Percentiles rank a stretch among this genome's conserved stretches.
These are phyloP conservation scores for Diaporthe citri DNA, from an alignment of 2,329 filamentous ascomycete species.

Conservation along the genomic window DNA sequence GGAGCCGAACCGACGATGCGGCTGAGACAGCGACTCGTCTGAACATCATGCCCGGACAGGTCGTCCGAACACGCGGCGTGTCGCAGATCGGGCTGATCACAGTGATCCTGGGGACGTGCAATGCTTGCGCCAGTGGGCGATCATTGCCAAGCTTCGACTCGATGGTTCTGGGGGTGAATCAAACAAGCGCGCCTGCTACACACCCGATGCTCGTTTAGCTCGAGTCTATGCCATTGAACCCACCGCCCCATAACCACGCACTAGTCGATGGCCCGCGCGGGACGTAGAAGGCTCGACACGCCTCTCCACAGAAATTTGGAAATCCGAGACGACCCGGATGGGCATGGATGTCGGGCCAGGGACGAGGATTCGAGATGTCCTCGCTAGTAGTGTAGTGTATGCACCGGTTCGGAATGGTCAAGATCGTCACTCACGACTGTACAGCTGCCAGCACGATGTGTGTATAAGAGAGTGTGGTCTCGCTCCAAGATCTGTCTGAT, in stretches of 20 bases:
- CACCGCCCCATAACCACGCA: slow-evolving; percentile 1
- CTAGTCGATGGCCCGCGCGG: background rate
- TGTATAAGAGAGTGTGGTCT: background rate
- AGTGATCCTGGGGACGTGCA: slow-evolving; percentile 27
- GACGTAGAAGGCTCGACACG: background rate
- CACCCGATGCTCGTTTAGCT: slow-evolving; percentile 29
- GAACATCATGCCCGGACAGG: slow-evolving; percentile 14
- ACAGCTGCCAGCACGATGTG: background rate
- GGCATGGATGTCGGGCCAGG: slow-evolving; percentile 9
- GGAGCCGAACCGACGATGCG: slow-evolving; percentile 15
- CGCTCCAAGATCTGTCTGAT: background rate
- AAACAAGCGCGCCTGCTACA: slow-evolving; percentile 28
- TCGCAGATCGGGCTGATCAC: slow-evolving; percentile 32
- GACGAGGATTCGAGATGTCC: background rate
- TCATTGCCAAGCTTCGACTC: background rate
- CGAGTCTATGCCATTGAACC: slow-evolving; percentile 11
- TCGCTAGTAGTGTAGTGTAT: background rate
- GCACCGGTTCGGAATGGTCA: background rate
- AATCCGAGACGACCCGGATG: slow-evolving; percentile 19
- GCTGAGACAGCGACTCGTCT: slow-evolving; percentile 29
- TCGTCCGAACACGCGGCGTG: slow-evolving; percentile 28
- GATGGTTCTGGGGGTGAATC: slow-evolving; percentile 8
- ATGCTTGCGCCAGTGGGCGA: slow-evolving; percentile 12
- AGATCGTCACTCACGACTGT: slow-evolving; percentile 1
- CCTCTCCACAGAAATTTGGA: background rate